Conservation (phyloP, 2,329 filamentous ascomycete genomes). For the Aspergillus calidoustus region DNA sequence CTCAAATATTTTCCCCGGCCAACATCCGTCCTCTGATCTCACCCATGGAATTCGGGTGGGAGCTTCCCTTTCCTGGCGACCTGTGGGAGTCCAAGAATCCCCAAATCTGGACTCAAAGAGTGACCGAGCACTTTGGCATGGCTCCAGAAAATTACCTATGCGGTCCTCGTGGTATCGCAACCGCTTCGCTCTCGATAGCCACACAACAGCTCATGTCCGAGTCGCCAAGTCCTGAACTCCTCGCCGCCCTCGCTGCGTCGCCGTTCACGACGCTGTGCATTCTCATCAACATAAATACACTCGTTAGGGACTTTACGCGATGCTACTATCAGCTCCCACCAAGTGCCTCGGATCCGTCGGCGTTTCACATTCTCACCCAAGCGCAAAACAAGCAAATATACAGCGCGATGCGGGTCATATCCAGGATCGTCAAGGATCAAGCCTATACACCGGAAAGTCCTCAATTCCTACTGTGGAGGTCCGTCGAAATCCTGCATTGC, state of each 20-base stretch:
- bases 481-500: slow-evolving; percentile 31
- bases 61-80: slow-evolving; percentile 33
- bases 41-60: slow-evolving; percentile 41
- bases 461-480: slow-evolving; percentile 9
- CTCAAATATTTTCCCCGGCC: slow-evolving; percentile 30
- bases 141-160: not conserved
- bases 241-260: slow-evolving; percentile 16
- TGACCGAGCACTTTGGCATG: not conserved
- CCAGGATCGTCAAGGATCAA: not conserved
- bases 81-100: slow-evolving; percentile 39
- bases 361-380: slow-evolving; percentile 42
- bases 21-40: slow-evolving; percentile 37
- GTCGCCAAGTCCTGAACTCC: slow-evolving; percentile 29
- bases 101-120: slow-evolving; percentile 30
- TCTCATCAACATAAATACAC: slow-evolving; percentile 14
- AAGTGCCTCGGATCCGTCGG: slow-evolving; percentile 34
- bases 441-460: not conserved
- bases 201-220: slow-evolving; percentile 40
- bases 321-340: slow-evolving; percentile 42
- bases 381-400: slow-evolving; percentile 35
- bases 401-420: not conserved
- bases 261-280: not conserved
- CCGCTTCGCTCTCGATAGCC: slow-evolving; percentile 34
- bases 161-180: slow-evolving; percentile 24
- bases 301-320: slow-evolving; percentile 40